Base-by-base conservation (phyloP, 202 grass and related monocot species). In the Dendrocalamus latiflorus region DNA sequence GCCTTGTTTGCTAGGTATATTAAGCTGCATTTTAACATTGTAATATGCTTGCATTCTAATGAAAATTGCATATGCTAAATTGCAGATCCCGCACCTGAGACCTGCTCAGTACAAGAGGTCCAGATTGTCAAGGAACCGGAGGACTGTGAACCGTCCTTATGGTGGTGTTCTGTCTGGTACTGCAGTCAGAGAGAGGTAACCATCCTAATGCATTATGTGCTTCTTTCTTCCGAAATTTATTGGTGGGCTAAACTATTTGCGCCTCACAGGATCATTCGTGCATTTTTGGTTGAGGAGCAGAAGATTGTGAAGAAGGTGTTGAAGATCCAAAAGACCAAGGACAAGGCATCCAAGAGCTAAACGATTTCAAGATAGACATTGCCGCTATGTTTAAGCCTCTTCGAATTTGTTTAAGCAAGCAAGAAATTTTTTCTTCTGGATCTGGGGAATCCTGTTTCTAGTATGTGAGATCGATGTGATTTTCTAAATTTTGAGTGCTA, bases 281-380 rank as follows among this genome's bases (percentile, higher is more conserved):
- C 93, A 1, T 96, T 96, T 77, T 82, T 96, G 70, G 93, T 96
- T 0, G 90, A 96, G 86, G 93, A 96, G 77, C 90, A 96, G 77
- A 96, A 96, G 93, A 96, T 96, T 18, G 93, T 96, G 57, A 96
- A 96, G 86, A 96, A 93, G 88, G 90, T 96, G 57, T 69, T 96
- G 59, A 96, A 96, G 86, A 86, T 96, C 77, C 90, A 96, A 61
- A 96, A 96, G 83, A 76, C 83, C 11, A 96, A 96, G 90, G 90
- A 93, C 58, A 96, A 96, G 88, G 56, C 89, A 68, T 77, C 84
- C 50, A 92, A 92, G 87, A 89, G 84, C 73, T 95, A 91, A 76
- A 87, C 21, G 18, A 24, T 59, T 59, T 42, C 41, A 57, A 30
- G 20, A 71, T 49, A 70, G 77, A 17, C 80, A 22, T 58, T 36